These are phyloP conservation scores for Cucumis hystrix DNA, from an alignment of 306 rosid genomes.

Conservation along the genomic window DNA sequence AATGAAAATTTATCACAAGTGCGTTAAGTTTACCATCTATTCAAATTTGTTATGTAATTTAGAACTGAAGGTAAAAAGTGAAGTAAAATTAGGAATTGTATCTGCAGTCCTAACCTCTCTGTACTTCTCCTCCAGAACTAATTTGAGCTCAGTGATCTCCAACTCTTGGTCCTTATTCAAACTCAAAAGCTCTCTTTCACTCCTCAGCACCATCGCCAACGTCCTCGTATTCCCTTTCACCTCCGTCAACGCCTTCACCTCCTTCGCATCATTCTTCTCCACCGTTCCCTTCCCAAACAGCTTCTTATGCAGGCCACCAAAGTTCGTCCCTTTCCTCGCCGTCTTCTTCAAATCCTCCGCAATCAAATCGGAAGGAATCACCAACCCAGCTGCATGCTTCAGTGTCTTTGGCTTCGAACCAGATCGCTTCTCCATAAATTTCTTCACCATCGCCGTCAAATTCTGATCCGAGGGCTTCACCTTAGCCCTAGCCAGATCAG, in stretches of 20 bases:
- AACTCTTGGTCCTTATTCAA: constrained; percentile 51
- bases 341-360: constrained; percentile 59
- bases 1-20: neutral
- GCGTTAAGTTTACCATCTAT: neutral
- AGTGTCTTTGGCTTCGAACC: constrained; percentile 19
- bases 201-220: constrained; percentile 76
- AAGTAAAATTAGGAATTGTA: neutral
- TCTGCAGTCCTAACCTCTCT: constrained; percentile 34
- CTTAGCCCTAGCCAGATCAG: constrained; percentile 18
- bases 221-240: constrained; percentile 86
- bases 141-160: constrained; percentile 46
- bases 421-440: constrained; percentile 48
- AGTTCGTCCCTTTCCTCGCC: constrained; percentile 40
- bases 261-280: constrained; percentile 35
- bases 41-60: neutral
- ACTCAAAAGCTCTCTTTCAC: constrained; percentile 84
- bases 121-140: constrained; percentile 47
- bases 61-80: neutral
- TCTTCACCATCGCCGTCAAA: constrained; percentile 61
- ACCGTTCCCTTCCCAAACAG: constrained; percentile 50
- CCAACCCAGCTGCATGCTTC: constrained; percentile 17
- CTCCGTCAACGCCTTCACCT: constrained; percentile 81
- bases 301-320: constrained; percentile 56
- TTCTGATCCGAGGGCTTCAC: constrained; percentile 43
- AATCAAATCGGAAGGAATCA: constrained; percentile 51